Percentiles rank a stretch among this genome's conserved stretches.
phyloP scores from a whole-genome alignment of 176 grass and related monocot genomes.

The Aegilops umbellulata region DNA sequence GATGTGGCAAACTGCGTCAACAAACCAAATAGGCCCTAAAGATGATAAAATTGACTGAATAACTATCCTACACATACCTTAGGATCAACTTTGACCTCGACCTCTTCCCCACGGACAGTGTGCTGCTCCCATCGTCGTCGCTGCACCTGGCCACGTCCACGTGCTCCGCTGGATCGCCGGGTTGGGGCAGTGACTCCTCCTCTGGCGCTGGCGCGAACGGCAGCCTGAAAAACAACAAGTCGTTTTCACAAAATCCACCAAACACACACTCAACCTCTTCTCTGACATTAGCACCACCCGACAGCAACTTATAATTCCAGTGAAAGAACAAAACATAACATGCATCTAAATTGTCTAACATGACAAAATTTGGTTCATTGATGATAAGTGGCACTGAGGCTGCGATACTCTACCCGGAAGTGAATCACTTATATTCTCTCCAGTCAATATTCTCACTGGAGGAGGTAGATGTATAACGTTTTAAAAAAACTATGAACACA shows the following conservation, averaged over 20 bases:
- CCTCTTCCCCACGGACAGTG: not conserved
- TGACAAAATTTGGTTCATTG: not conserved
- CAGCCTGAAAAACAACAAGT: constrained; percentile 18
- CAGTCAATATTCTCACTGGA: not conserved
- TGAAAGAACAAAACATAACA: not conserved
- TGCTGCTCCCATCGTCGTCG: not conserved
- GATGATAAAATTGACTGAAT: not conserved
- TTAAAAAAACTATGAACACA: not conserved
- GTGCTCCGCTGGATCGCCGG: constrained; percentile 18
- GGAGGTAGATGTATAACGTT: not conserved
- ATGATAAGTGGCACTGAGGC: not conserved
- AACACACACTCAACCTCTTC: not conserved
- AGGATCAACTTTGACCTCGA: constrained; percentile 38
- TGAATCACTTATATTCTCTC: not conserved
- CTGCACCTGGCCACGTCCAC: constrained; percentile 21
- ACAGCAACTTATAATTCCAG: not conserved
- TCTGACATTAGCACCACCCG: not conserved
- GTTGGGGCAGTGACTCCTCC: not conserved
- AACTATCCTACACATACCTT: not conserved
- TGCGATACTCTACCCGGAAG: not conserved
- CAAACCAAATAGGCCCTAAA: not conserved
- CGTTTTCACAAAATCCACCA: not conserved
- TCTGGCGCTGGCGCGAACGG: not conserved
- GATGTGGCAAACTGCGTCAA: not conserved
- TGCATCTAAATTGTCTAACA: not conserved